phyloP scores from a whole-genome alignment of 495 filamentous ascomycete genomes.

The Xanthoparmelia taractica region DNA sequence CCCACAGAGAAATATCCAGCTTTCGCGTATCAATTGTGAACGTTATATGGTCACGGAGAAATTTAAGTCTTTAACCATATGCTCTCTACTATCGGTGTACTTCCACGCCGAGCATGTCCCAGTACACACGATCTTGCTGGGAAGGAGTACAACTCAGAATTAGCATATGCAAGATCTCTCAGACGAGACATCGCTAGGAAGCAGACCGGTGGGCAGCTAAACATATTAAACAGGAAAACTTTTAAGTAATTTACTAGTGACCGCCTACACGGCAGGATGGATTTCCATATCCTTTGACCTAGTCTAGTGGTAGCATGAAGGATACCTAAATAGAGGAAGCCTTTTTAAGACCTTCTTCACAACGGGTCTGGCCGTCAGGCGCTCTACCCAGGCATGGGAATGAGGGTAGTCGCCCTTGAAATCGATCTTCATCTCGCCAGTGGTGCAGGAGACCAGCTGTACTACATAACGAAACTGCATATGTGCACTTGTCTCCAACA shows the following conservation, averaged over 20 bases:
- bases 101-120: neutral
- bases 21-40: too few species aligned
- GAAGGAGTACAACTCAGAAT: neutral
- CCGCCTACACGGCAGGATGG: neutral
- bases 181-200: neutral
- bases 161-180: neutral
- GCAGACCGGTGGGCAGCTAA: neutral
- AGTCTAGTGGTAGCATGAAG: neutral
- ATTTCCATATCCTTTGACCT: neutral
- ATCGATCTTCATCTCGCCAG: slow-evolving; percentile 26
- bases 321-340: neutral
- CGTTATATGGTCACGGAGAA: too few species aligned
- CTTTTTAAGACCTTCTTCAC: slow-evolving; percentile 35
- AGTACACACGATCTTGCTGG: neutral
- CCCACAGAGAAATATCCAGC: too few species aligned
- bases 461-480: slow-evolving; percentile 54
- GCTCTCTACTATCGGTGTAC: too few species aligned
- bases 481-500: slow-evolving; percentile 52
- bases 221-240: neutral
- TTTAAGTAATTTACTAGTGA: neutral
- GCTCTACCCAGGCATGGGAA: slow-evolving; percentile 38
- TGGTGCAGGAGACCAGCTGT: slow-evolving; percentile 18
- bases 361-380: slow-evolving; percentile 34
- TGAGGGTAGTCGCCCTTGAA: slow-evolving; percentile 35
- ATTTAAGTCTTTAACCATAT: too few species aligned